Conservation (phyloP, 176 grass and related monocot species). For the Canna indica region DNA sequence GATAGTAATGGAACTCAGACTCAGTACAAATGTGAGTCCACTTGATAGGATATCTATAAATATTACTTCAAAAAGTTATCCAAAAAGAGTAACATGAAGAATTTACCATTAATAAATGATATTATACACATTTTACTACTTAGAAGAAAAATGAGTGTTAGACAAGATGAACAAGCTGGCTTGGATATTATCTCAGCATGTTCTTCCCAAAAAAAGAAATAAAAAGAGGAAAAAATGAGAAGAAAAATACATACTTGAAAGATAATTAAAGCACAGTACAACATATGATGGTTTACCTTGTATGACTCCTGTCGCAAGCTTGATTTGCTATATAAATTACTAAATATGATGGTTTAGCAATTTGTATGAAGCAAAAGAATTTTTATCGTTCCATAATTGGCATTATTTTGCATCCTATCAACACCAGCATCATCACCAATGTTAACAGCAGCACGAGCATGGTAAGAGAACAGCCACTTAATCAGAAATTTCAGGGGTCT, state of each 20-base stretch:
- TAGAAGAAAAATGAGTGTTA: background rate
- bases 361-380: background rate
- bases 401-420: background rate
- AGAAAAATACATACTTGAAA: background rate
- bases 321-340: background rate
- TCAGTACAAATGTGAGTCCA: too few relatives aligned
- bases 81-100: background rate
- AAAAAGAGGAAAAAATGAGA: background rate
- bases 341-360: background rate
- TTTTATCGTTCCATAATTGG: background rate
- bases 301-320: background rate
- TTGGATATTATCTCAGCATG: background rate
- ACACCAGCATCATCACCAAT: background rate
- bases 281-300: background rate
- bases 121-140: background rate
- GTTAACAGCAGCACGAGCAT: background rate
- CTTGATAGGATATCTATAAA: too few relatives aligned
- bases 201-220: background rate
- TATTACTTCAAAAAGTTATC: too few relatives aligned
- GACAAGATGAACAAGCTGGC: background rate
- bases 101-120: background rate
- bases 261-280: background rate
- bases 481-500: slow-evolving; percentile 31
- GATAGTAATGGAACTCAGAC: too few relatives aligned
- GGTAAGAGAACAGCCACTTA: background rate